Evolutionary conservation across 129 eudicot species (phyloP).

Genomic region (Lactuca saligna): DNA sequence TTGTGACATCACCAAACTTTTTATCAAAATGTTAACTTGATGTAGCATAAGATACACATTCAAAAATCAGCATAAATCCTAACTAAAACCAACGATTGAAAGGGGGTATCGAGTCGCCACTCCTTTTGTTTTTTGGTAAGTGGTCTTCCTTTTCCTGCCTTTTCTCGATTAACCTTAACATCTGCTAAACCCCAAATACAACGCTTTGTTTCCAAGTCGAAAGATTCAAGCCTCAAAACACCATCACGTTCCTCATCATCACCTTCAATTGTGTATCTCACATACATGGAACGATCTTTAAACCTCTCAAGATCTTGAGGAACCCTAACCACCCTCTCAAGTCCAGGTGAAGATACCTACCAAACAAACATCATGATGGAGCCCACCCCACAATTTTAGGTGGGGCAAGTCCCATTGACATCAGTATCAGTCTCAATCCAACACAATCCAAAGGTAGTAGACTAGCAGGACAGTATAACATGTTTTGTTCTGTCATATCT

Average conservation of each 20-base stretch:
- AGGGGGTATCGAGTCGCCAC: conserved; percentile 70
- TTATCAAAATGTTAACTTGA: neutral
- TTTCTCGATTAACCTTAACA: conserved; percentile 77
- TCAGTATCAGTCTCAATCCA: too few relatives aligned
- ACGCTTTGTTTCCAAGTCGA: conserved; percentile 43
- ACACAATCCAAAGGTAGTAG: too few relatives aligned
- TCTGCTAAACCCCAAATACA: conserved; percentile 97
- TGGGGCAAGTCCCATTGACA: too few relatives aligned
- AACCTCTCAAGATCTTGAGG: conserved; percentile 86
- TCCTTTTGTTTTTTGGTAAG: conserved; percentile 81
- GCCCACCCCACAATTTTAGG: neutral
- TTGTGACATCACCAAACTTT: neutral
- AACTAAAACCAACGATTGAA: conserved; percentile 63
- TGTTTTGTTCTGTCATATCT: too few relatives aligned
- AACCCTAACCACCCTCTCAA: conserved; percentile 70
- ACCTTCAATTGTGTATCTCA: conserved; percentile 44
- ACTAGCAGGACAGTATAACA: too few relatives aligned
- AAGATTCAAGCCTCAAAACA: conserved; percentile 72
- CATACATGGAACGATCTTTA: conserved; percentile 74
- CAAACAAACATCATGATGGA: conserved; percentile 3
- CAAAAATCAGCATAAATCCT: conserved; percentile 57
- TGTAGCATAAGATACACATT: conserved; percentile 3
- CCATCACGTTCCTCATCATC: conserved; percentile 62
- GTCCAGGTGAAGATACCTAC: conserved; percentile 97
- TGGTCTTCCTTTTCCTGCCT: conserved; percentile 94